These are phyloP conservation scores for Madurella mycetomatis DNA, from an alignment of 2,329 filamentous ascomycete species.

Conservation along the genomic window DNA sequence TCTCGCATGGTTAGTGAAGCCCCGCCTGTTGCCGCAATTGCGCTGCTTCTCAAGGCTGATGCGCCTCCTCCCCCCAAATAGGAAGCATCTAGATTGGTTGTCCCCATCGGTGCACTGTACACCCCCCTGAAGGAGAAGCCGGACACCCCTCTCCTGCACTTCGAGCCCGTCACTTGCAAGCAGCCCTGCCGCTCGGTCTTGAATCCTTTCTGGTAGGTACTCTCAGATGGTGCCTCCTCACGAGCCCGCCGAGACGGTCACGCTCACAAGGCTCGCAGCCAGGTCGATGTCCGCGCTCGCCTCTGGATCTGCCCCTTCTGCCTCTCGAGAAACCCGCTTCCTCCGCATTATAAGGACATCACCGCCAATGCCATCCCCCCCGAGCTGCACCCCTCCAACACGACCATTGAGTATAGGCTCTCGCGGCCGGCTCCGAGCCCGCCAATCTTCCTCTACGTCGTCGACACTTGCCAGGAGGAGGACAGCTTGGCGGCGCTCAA, in stretches of 20 bases:
- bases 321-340: slow-evolving; percentile 75
- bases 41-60: slow-evolving; percentile 25
- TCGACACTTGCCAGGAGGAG: slow-evolving; percentile 85
- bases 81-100: slow-evolving; percentile 92
- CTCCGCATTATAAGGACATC: slow-evolving; percentile 86
- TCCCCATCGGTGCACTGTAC: slow-evolving; percentile 93
- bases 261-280: slow-evolving; percentile 43
- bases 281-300: slow-evolving; percentile 77
- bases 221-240: neutral
- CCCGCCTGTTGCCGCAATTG: slow-evolving; percentile 18
- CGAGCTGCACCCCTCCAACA: slow-evolving; percentile 75
- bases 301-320: slow-evolving; percentile 91
- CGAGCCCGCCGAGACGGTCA: neutral
- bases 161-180: slow-evolving; percentile 96
- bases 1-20: slow-evolving; percentile 74
- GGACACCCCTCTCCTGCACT: slow-evolving; percentile 82
- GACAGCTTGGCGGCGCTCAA: slow-evolving; percentile 78
- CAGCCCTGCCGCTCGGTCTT: slow-evolving; percentile 90
- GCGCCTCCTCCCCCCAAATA: slow-evolving; percentile 40
- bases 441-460: slow-evolving; percentile 81
- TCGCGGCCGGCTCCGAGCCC: slow-evolving; percentile 78
- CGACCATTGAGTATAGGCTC: slow-evolving; percentile 84
- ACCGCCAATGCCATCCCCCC: slow-evolving; percentile 77
- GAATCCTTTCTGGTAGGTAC: slow-evolving; percentile 86
- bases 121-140: slow-evolving; percentile 94